Conservation (phyloP, 768 basidiomycete genomes). For the Leucosporidium yakuticum region DNA sequence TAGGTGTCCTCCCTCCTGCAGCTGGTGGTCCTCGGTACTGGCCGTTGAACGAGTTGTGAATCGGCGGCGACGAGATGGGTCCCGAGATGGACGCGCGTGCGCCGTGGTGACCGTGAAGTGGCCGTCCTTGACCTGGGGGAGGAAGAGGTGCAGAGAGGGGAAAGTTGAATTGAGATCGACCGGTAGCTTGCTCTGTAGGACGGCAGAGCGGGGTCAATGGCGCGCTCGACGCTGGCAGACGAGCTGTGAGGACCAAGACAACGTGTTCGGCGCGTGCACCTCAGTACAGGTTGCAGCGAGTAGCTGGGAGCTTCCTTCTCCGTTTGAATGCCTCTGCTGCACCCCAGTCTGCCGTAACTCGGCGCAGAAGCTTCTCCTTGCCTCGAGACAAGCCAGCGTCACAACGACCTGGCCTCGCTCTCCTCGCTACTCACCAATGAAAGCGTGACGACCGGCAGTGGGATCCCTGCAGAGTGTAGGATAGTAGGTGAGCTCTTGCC, state of each 20-base stretch:
- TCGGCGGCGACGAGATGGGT: constrained; percentile 19
- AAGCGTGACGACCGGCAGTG: constrained; percentile 51
- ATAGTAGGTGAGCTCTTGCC: constrained; percentile 19
- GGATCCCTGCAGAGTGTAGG: constrained; percentile 58
- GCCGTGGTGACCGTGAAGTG: constrained; percentile 23
- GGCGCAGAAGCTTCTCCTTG: no score
- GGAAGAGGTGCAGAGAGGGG: constrained; percentile 40
- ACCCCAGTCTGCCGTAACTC: no score
- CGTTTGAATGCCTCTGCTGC: no score
- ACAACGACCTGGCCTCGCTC: no score
- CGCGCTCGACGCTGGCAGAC: no score
- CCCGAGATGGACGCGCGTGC: constrained; percentile 35
- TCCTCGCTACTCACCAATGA: constrained; percentile 4
- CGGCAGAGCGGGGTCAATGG: background rate
- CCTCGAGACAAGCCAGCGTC: no score
- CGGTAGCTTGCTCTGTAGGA: constrained; percentile 64
- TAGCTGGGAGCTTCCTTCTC: no score
- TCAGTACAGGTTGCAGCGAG: no score
- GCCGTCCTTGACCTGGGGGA: constrained; percentile 30
- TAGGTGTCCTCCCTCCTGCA: background rate
- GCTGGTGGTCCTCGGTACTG: background rate
- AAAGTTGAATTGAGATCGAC: constrained; percentile 46
- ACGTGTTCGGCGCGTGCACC: constrained; percentile 1
- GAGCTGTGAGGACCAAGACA: constrained; percentile 3
- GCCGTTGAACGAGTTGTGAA: constrained; percentile 10